Conservation (phyloP, 352 stramenopile genomes). For the Lagenidium giganteum region DNA sequence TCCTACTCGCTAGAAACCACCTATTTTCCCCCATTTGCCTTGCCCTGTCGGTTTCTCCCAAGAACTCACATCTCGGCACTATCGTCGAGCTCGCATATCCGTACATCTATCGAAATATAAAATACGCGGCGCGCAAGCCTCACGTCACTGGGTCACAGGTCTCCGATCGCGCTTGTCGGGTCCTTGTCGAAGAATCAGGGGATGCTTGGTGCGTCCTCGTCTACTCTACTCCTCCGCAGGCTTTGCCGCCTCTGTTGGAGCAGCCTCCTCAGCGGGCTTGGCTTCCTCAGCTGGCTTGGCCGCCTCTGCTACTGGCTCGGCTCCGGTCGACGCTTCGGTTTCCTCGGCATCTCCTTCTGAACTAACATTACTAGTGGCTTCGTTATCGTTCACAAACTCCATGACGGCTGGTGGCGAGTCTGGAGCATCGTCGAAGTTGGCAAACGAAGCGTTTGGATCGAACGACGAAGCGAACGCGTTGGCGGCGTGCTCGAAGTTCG, state of each 20-base stretch:
- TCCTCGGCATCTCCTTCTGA: constrained; percentile 5
- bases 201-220: constrained; percentile 4
- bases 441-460: constrained; percentile 22
- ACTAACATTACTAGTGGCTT: constrained; percentile 11
- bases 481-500: constrained; percentile 52
- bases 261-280: not conserved
- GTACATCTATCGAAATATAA: constrained; percentile 20
- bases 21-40: no score
- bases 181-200: no score
- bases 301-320: not conserved
- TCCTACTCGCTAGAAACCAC: no score
- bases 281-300: not conserved
- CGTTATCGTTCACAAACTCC: constrained; percentile 16
- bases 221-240: constrained; percentile 11
- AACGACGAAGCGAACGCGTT: constrained; percentile 54
- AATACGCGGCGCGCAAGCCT: not conserved
- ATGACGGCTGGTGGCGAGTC: constrained; percentile 20
- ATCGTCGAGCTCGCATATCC: no score
- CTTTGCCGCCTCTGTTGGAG: constrained; percentile 2
- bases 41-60: no score
- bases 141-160: no score
- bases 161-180: no score
- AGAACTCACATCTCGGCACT: no score
- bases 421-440: constrained; percentile 24
- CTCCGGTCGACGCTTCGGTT: not conserved